phyloP scores from a whole-genome alignment of 2,329 filamentous ascomycete species.

The Epicoccum nigrum region DNA sequence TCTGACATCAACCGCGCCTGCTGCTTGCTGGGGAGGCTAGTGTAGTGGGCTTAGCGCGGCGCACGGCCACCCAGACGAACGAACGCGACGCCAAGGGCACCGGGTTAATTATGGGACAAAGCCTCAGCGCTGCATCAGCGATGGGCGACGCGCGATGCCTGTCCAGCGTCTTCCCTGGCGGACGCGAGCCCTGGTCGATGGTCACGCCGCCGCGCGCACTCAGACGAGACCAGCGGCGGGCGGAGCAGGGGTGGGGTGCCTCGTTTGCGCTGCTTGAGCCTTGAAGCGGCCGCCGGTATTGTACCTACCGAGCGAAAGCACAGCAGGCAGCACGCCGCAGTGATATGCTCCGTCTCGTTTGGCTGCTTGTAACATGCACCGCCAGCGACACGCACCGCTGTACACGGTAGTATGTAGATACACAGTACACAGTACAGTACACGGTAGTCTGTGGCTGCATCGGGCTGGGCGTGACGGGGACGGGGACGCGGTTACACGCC shows the following conservation, averaged over 20 bases:
- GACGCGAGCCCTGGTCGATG: conserved; percentile 7
- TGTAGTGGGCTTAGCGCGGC: background rate
- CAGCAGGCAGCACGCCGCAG: background rate
- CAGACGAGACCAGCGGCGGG: conserved; percentile 1
- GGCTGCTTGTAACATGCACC: background rate
- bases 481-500: background rate
- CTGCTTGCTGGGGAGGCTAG: conserved; percentile 18
- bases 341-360: no score
- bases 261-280: background rate
- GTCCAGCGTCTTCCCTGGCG: background rate
- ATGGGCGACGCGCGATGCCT: conserved; percentile 14
- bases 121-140: conserved; percentile 15
- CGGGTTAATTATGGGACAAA: conserved; percentile 34
- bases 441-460: no score
- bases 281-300: no score
- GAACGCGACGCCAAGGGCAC: conserved; percentile 18
- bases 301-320: background rate
- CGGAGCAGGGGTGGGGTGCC: conserved; percentile 3
- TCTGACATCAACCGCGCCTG: conserved; percentile 48
- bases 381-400: background rate
- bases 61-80: conserved; percentile 18
- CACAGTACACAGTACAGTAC: no score
- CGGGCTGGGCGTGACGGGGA: no score
- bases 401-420: background rate
- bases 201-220: background rate